Evolutionary conservation across 768 basidiomycete genomes (phyloP).

Genomic region (Lactifluus piperatus): DNA sequence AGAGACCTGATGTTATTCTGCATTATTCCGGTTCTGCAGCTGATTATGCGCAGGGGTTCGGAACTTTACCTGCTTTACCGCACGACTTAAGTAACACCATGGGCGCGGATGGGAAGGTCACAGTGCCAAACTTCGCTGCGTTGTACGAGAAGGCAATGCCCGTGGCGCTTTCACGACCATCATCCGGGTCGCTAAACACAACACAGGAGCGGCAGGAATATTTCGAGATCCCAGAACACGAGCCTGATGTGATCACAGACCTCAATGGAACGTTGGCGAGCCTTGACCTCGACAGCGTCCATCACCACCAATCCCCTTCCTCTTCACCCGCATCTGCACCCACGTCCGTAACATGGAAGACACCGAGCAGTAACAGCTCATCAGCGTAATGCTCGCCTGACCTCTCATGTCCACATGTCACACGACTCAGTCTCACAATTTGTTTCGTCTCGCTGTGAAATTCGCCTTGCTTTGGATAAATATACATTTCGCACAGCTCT

Average conservation of each 20-base stretch:
- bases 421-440: constrained; percentile 8
- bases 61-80: constrained; percentile 34
- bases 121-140: constrained; percentile 30
- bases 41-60: constrained; percentile 24
- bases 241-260: constrained; percentile 53
- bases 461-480: constrained; percentile 17
- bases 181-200: constrained; percentile 17
- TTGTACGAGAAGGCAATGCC: constrained; percentile 37
- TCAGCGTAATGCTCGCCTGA: background rate
- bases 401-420: constrained; percentile 2
- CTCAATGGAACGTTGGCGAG: constrained; percentile 71
- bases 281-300: constrained; percentile 47
- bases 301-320: constrained; percentile 8
- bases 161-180: constrained; percentile 23
- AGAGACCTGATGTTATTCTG: constrained; percentile 35
- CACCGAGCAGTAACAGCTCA: constrained; percentile 1
- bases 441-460: constrained; percentile 18
- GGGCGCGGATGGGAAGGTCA: constrained; percentile 40
- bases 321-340: background rate
- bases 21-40: constrained; percentile 29
- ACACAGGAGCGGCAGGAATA: constrained; percentile 23
- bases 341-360: constrained; percentile 4
- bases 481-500: constrained; percentile 16
- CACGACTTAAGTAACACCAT: constrained; percentile 4
- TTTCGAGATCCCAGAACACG: constrained; percentile 21